Conservation (phyloP, 78 protist species). For the Anaeramoeba ignava region DNA sequence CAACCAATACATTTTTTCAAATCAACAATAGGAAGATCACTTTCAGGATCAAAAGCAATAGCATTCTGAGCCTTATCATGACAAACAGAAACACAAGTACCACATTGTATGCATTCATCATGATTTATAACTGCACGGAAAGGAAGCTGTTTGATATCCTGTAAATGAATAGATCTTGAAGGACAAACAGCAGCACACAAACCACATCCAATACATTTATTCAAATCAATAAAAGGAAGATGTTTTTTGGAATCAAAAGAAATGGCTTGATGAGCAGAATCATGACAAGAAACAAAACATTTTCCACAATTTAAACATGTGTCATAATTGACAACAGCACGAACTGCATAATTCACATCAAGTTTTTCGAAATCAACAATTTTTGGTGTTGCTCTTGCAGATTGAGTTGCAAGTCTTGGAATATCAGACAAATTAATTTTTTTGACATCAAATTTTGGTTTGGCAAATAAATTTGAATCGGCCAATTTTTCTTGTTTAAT, state of each 20-base stretch:
- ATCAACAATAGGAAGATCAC: neutral
- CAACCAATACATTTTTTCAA: neutral
- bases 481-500: neutral
- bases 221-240: constrained; percentile 6
- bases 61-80: neutral
- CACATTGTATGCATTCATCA: neutral
- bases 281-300: constrained; percentile 13
- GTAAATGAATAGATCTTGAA: too few relatives aligned
- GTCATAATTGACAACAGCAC: constrained; percentile 2
- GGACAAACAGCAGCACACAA: constrained; percentile 19
- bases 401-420: neutral
- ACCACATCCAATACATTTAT: constrained; percentile 16
- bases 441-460: neutral
- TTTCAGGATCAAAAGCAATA: neutral
- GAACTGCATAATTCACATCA: neutral
- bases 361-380: constrained; percentile 10
- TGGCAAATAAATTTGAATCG: neutral
- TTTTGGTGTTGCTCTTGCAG: neutral
- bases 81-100: neutral
- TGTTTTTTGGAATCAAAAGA: neutral
- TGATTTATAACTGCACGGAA: too few relatives aligned
- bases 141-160: too few relatives aligned
- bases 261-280: constrained; percentile 17
- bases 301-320: constrained; percentile 10
- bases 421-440: neutral